Percentiles rank a stretch among this genome's conserved stretches.
Evolutionary conservation across 495 filamentous ascomycete genomes (phyloP).

Genomic region (Hypoxylon trugodes): DNA sequence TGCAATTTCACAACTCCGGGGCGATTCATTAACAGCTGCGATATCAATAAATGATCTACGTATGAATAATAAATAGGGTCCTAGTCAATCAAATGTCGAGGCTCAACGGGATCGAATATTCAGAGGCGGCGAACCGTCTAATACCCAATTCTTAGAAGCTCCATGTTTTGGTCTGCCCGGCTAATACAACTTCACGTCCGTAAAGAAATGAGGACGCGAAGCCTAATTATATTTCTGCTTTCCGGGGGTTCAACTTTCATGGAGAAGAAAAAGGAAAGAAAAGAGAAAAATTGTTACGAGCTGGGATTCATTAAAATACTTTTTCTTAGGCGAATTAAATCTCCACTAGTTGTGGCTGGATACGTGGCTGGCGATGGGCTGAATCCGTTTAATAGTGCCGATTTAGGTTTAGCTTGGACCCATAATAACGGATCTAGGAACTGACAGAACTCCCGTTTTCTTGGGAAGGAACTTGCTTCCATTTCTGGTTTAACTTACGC

Average conservation of each 20-base stretch:
- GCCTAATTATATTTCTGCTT: constrained; percentile 53
- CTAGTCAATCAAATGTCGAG: constrained; percentile 50
- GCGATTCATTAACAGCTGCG: too few relatives aligned
- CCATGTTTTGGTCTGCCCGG: constrained; percentile 56
- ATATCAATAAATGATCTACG: too few relatives aligned
- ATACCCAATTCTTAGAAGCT: constrained; percentile 62
- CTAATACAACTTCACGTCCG: constrained; percentile 58
- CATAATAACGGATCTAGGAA: constrained; percentile 26
- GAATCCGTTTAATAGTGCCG: background rate
- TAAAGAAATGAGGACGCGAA: constrained; percentile 43
- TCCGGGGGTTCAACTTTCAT: constrained; percentile 58
- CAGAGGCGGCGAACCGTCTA: constrained; percentile 47
- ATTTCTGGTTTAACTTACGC: constrained; percentile 28
- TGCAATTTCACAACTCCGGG: too few relatives aligned
- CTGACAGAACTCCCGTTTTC: constrained; percentile 22
- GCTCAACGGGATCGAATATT: constrained; percentile 61
- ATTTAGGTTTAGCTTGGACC: constrained; percentile 9
- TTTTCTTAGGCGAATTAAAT: constrained; percentile 3
- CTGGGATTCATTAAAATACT: constrained; percentile 14
- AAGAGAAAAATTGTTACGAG: constrained; percentile 10
- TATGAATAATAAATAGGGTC: background rate
- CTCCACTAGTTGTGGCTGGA: constrained; percentile 22
- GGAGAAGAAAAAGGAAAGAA: constrained; percentile 45
- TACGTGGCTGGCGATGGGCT: constrained; percentile 3
- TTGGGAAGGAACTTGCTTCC: constrained; percentile 6